Conservation (phyloP, 2,329 filamentous ascomycete species). For the Colletotrichum spaethianum region DNA sequence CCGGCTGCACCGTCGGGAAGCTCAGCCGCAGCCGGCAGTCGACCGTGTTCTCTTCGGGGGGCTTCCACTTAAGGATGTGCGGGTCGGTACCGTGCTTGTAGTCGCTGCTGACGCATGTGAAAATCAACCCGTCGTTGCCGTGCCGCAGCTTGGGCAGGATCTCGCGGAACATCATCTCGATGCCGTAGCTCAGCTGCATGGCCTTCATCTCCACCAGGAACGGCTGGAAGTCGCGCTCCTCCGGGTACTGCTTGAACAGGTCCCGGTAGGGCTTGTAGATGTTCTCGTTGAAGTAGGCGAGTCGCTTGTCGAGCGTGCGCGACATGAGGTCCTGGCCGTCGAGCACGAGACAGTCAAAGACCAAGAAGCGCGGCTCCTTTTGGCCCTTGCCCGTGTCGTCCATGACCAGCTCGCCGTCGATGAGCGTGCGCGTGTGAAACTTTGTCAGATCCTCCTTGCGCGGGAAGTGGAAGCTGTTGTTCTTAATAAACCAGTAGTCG, state of each 20-base stretch:
- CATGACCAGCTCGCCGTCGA: conserved; percentile 94
- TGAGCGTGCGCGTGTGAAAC: conserved; percentile 85
- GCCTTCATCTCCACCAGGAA: conserved; percentile 91
- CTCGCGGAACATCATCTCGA: conserved; percentile 92
- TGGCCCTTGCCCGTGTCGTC: conserved; percentile 80
- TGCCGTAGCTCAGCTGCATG: conserved; percentile 90
- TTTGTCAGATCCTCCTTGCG: conserved; percentile 72
- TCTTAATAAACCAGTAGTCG: conserved; percentile 90
- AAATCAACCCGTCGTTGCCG: conserved; percentile 96
- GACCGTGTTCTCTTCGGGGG: conserved; percentile 93
- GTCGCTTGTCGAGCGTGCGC: conserved; percentile 86
- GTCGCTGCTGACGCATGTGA: conserved; percentile 90
- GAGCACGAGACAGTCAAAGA: conserved; percentile 92
- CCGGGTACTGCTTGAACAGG: conserved; percentile 75
- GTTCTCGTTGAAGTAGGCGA: conserved; percentile 86
- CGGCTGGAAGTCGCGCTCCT: conserved; percentile 78
- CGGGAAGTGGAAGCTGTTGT: conserved; percentile 83
- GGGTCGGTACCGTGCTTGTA: conserved; percentile 94
- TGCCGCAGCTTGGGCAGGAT: conserved; percentile 88
- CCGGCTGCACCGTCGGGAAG: conserved; percentile 80
- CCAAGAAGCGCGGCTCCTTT: conserved; percentile 83
- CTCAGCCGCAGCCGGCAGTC: conserved; percentile 87
- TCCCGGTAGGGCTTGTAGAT: conserved; percentile 80
- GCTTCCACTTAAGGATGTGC: conserved; percentile 98
- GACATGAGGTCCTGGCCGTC: conserved; percentile 83